Conservation (phyloP, 768 basidiomycete genomes). For the Tricholoma sp. region DNA sequence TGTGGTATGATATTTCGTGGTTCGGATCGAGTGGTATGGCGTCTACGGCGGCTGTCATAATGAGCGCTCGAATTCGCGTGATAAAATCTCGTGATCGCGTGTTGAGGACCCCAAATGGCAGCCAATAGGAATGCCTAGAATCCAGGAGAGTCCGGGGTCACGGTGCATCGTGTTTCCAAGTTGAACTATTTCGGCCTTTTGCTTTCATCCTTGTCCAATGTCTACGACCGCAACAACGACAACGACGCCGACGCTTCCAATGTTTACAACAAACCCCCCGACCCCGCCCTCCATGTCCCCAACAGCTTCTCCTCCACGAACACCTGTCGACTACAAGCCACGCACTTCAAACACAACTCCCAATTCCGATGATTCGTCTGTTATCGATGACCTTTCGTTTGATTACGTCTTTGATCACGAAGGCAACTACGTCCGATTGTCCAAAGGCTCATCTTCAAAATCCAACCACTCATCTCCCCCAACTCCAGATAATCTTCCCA, state of each 20-base stretch:
- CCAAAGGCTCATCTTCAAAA: constrained; percentile 45
- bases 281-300: constrained; percentile 19
- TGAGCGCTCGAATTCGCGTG: too few relatives aligned
- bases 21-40: too few relatives aligned
- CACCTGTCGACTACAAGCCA: constrained; percentile 30
- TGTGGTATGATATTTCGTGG: too few relatives aligned
- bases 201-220: constrained; percentile 15
- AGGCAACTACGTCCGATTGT: constrained; percentile 52
- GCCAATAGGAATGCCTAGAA: constrained; percentile 13
- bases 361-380: constrained; percentile 53
- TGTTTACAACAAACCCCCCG: constrained; percentile 14
- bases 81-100: constrained; percentile 34
- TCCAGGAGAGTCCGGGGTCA: constrained; percentile 20
- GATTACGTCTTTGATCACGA: constrained; percentile 54
- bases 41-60: too few relatives aligned
- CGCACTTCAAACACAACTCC: constrained; percentile 28
- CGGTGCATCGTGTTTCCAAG: constrained; percentile 26
- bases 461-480: constrained; percentile 41
- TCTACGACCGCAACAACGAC: constrained; percentile 20
- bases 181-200: constrained; percentile 13
- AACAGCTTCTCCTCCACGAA: constrained; percentile 35
- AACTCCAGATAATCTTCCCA: constrained; percentile 34
- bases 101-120: constrained; percentile 23
- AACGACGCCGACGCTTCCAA: constrained; percentile 14
- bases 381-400: constrained; percentile 62